Conservation (phyloP, 1,139 yeast genomes). For the Torulaspora pretoriensis region DNA sequence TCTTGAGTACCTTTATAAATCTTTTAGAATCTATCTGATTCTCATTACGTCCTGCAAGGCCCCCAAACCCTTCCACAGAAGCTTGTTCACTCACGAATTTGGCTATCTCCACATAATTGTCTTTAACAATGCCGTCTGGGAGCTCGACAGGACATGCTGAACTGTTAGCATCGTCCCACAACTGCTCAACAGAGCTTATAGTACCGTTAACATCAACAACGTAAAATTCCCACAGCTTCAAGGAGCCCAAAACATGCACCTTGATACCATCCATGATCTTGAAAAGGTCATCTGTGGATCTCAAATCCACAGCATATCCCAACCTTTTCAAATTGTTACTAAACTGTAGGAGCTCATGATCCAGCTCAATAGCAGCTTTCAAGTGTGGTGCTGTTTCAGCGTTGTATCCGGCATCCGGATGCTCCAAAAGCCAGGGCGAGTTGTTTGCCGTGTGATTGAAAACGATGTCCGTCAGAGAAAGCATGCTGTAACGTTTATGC, state of each 20-base stretch:
- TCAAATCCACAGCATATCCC: conserved; percentile 58
- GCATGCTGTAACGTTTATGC: conserved; percentile 54
- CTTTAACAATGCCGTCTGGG: conserved; percentile 41
- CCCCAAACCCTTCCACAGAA: conserved; percentile 41
- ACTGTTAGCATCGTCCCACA: conserved; percentile 21
- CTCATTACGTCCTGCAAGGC: conserved; percentile 46
- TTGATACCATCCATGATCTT: conserved; percentile 62
- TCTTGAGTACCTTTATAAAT: conserved; percentile 47
- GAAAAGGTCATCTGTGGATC: conserved; percentile 50
- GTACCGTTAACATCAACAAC: conserved; percentile 53
- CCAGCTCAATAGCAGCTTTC: conserved; percentile 78
- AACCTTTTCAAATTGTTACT: conserved; percentile 50
- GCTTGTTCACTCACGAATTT: conserved; percentile 48
- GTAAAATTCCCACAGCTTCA: conserved; percentile 85
- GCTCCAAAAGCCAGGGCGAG: conserved; percentile 76
- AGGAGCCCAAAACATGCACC: conserved; percentile 57
- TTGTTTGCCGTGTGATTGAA: conserved; percentile 93
- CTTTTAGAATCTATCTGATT: conserved; percentile 51
- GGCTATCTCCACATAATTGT: conserved; percentile 39
- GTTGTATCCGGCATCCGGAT: conserved; percentile 90
- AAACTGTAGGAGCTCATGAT: conserved; percentile 59
- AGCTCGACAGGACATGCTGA: conserved; percentile 33
- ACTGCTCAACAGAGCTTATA: conserved; percentile 28
- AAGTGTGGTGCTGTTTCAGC: conserved; percentile 86
- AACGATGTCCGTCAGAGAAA: conserved; percentile 86